Percentiles rank a stretch among this genome's conserved stretches.
Evolutionary conservation across 176 grass and related monocot species (phyloP).

Genomic region (Triticum dicoccoides): DNA sequence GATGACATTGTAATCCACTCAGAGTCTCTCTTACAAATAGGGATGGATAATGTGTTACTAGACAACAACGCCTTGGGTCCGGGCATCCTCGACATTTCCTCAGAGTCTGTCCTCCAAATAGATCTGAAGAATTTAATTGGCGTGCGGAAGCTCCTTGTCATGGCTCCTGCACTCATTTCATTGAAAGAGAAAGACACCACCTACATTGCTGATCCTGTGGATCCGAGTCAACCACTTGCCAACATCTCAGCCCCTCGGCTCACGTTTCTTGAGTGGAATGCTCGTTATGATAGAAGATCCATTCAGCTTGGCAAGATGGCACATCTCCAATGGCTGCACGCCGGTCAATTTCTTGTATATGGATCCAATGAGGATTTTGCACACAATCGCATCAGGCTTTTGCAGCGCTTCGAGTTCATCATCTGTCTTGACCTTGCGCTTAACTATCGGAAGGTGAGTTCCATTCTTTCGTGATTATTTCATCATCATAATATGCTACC

Average conservation of each 20-base stretch:
- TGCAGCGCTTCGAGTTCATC: not conserved
- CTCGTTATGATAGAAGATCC: not conserved
- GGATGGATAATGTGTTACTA: not conserved
- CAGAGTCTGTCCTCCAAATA: not conserved
- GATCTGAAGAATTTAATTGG: not conserved
- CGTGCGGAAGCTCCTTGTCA: not conserved
- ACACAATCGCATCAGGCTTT: not conserved
- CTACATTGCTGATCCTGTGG: not conserved
- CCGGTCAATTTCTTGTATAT: not conserved
- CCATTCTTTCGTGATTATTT: too few species aligned
- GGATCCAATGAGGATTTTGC: not conserved
- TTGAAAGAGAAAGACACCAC: not conserved
- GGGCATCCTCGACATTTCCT: not conserved
- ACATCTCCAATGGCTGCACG: not conserved
- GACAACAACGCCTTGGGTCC: not conserved
- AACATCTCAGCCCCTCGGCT: slow-evolving; percentile 6
- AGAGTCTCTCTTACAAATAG: not conserved
- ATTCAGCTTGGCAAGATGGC: not conserved
- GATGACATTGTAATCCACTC: not conserved
- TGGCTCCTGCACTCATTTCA: not conserved
- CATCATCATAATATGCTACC: not conserved
- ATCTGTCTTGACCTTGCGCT: not conserved
- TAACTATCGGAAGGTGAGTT: not conserved
- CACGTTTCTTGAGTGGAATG: not conserved
- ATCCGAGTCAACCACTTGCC: not conserved